A percentile compares a stretch with the other conserved stretches of the same genome.
These are phyloP conservation scores for Cryphonectria naterciae DNA, from an alignment of 2,329 filamentous ascomycete genomes.

Conservation along the genomic window DNA sequence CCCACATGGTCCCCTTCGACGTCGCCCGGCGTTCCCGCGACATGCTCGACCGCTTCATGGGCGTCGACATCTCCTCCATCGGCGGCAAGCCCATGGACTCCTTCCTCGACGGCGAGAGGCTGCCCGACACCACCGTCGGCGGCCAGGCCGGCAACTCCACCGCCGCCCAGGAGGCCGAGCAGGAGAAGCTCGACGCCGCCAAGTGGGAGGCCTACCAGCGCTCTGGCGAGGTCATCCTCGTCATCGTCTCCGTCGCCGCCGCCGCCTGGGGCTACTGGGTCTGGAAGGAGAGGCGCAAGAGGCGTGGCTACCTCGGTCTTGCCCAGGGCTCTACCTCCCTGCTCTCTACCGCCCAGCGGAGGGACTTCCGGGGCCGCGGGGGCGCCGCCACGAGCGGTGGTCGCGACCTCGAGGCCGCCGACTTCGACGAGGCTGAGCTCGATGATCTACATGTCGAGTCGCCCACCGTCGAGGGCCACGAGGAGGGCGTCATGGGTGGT, in stretches of 20 bases:
- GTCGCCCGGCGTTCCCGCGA: slow-evolving; percentile 83
- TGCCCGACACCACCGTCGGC: slow-evolving; percentile 76
- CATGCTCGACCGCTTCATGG: slow-evolving; percentile 97
- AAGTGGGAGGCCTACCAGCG: slow-evolving; percentile 89
- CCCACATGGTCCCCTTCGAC: slow-evolving; percentile 98
- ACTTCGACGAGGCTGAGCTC: slow-evolving; percentile 69
- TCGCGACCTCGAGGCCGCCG: slow-evolving; percentile 62
- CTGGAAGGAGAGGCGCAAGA: slow-evolving; percentile 64
- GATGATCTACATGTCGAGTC: slow-evolving; percentile 62
- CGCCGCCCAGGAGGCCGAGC: slow-evolving; percentile 67
- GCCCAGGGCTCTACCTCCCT: slow-evolving; percentile 39
- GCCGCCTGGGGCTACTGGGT: slow-evolving; percentile 74
- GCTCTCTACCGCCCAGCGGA: slow-evolving; percentile 41
- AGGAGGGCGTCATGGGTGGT: slow-evolving; percentile 31
- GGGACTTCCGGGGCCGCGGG: slow-evolving; percentile 50
- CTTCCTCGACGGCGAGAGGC: slow-evolving; percentile 82
- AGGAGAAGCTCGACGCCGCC: slow-evolving; percentile 76
- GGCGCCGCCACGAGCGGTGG: slow-evolving; percentile 38
- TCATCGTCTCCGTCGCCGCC: slow-evolving; percentile 77
- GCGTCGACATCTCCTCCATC: slow-evolving; percentile 86
- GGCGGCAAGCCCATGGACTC: slow-evolving; percentile 80
- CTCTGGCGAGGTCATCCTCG: slow-evolving; percentile 82
- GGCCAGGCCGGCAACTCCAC: slow-evolving; percentile 64
- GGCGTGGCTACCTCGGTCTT: slow-evolving; percentile 56
- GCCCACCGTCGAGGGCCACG: slow-evolving; percentile 45